A percentile compares a stretch with the other conserved stretches of the same genome.
These are phyloP conservation scores for Penicillium sp. DNA, from an alignment of 2,329 filamentous ascomycete species.

Conservation along the genomic window DNA sequence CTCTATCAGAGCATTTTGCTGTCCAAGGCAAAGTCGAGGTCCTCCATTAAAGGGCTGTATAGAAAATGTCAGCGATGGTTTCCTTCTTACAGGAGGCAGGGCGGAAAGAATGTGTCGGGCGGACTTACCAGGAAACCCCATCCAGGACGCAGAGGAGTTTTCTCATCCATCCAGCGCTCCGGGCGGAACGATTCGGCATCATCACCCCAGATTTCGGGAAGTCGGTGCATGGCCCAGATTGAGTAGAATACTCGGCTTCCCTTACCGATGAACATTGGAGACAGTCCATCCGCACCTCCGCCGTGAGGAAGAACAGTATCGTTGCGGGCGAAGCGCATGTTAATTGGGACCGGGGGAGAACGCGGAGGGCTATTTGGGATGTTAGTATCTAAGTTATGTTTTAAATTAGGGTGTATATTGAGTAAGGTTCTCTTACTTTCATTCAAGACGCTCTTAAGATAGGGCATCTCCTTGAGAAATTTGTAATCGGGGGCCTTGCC, in stretches of 20 bases:
- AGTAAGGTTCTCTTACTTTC: neutral
- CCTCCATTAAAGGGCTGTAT: neutral
- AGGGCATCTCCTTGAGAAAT: neutral
- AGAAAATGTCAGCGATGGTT: neutral
- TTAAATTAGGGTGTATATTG: neutral
- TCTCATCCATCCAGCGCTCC: slow-evolving; percentile 1
- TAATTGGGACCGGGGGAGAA: neutral
- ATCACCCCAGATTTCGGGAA: neutral
- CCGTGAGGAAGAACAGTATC: neutral
- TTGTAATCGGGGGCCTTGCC: neutral
- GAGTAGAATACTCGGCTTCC: neutral
- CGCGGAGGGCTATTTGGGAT: neutral
- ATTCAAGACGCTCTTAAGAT: neutral
- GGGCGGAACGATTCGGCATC: neutral
- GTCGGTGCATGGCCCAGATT: neutral
- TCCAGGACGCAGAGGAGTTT: neutral
- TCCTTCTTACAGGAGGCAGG: neutral
- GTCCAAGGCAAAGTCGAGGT: neutral
- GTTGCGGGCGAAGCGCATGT: neutral
- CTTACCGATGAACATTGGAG: neutral
- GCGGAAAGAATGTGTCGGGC: neutral
- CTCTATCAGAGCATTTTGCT: neutral
- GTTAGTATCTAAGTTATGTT: neutral
- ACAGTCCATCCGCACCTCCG: neutral
- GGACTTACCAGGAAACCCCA: neutral